Percentiles rank a stretch among this genome's conserved stretches.
Evolutionary conservation across 1,284 basidiomycete species (phyloP).

Genomic region (Apiotrichum siamense): DNA sequence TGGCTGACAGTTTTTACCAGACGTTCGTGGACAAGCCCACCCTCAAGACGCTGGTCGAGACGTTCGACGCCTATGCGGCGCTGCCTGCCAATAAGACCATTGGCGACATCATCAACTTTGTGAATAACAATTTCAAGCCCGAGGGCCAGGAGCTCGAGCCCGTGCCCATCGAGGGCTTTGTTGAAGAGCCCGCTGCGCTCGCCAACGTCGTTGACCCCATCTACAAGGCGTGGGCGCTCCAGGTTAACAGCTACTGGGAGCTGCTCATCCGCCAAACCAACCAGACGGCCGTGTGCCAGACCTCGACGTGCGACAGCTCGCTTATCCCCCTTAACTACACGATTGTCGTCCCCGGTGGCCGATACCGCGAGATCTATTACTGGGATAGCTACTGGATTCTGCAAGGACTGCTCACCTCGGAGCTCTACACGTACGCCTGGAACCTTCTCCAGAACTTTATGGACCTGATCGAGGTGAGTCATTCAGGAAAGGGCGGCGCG

Average conservation of each 20-base stretch:
- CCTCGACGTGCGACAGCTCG: conserved; percentile 64
- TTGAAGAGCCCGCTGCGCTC: conserved; percentile 60
- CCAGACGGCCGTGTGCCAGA: conserved; percentile 57
- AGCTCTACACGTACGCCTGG: conserved; percentile 66
- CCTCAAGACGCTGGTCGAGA: conserved; percentile 57
- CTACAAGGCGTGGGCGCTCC: conserved; percentile 64
- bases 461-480: conserved; percentile 67
- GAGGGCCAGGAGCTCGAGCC: conserved; percentile 78
- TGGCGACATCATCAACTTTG: conserved; percentile 56
- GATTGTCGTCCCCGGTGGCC: conserved; percentile 78
- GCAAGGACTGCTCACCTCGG: conserved; percentile 71
- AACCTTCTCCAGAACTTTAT: conserved; percentile 82
- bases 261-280: conserved; percentile 69
- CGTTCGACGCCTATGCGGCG: conserved; percentile 62
- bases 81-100: conserved; percentile 56
- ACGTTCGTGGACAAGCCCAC: conserved; percentile 81
- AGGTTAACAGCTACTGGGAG: conserved; percentile 76
- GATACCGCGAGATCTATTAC: conserved; percentile 55
- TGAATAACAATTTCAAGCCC: conserved; percentile 63
- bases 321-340: conserved; percentile 84
- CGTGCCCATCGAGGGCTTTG: conserved; percentile 59
- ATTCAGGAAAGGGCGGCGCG: too few species aligned
- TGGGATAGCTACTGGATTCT: conserved; percentile 66
- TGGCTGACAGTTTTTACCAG: conserved; percentile 11
- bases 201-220: conserved; percentile 65